phyloP scores from a whole-genome alignment of 352 stramenopile species.

The Phytophthora parvispora region DNA sequence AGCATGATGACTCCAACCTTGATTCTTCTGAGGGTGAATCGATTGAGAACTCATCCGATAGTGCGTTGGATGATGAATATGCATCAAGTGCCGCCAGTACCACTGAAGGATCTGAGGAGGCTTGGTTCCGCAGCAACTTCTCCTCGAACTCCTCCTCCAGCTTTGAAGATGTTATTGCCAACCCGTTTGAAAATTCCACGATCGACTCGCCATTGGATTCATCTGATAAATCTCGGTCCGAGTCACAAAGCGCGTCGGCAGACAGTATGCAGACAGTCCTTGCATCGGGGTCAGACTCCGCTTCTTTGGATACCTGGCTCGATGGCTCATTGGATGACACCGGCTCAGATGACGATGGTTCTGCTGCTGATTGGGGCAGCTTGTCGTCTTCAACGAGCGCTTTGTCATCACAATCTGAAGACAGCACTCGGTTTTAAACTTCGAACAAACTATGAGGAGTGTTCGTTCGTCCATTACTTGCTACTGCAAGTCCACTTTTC shows the following conservation, averaged over 20 bases:
- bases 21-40: not conserved
- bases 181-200: slow-evolving; percentile 6
- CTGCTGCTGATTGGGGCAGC: slow-evolving; percentile 4
- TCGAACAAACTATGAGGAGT: not conserved
- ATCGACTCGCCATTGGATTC: slow-evolving; percentile 4
- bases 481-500: not conserved
- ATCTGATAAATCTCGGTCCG: not conserved
- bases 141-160: slow-evolving; percentile 6
- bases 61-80: not conserved
- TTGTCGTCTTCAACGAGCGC: slow-evolving; percentile 8
- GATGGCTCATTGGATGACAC: slow-evolving; percentile 3
- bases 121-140: not conserved
- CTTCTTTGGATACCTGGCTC: slow-evolving; percentile 7
- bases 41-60: not conserved
- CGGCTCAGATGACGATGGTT: slow-evolving; percentile 5
- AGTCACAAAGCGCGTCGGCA: slow-evolving; percentile 4
- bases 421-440: slow-evolving; percentile 17
- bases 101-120: not conserved
- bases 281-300: slow-evolving; percentile 1
- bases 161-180: slow-evolving; percentile 1
- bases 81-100: not conserved
- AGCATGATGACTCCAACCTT: not conserved
- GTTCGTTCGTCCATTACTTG: not conserved
- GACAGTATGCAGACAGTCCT: not conserved
- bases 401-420: slow-evolving; percentile 14